phyloP scores from a whole-genome alignment of 345 rosid genomes.

The Rhodamnia rubescens region DNA sequence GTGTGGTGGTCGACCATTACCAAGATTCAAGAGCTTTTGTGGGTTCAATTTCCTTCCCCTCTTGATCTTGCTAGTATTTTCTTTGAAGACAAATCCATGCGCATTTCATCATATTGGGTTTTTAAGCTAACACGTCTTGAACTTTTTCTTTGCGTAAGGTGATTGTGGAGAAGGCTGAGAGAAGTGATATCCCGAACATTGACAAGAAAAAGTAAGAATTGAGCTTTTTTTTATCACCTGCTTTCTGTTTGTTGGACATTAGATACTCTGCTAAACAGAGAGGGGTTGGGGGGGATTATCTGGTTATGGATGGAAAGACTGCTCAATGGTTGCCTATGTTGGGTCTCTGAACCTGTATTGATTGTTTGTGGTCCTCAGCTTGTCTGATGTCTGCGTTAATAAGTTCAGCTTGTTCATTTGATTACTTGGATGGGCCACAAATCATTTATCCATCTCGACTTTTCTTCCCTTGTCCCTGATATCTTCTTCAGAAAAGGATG shows the following conservation, averaged over 20 bases:
- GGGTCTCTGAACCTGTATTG: not conserved
- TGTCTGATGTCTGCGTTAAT: not conserved
- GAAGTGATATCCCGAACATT: constrained; percentile 86
- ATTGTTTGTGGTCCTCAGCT: not conserved
- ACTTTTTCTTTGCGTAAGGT: constrained; percentile 28
- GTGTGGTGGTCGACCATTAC: not conserved
- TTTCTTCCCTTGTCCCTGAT: not conserved
- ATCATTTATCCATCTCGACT: not conserved
- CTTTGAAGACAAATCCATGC: not conserved
- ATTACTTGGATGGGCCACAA: not conserved
- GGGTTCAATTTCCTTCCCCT: not conserved
- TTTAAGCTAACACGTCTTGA: not conserved
- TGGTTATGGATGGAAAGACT: not conserved
- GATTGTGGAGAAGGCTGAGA: constrained; percentile 93
- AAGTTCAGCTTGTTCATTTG: not conserved
- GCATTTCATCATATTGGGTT: not conserved
- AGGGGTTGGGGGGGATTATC: not conserved
- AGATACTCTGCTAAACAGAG: not conserved
- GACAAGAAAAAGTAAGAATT: constrained; percentile 83
- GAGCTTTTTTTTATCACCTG: not conserved
- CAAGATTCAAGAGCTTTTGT: not conserved
- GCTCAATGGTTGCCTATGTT: not conserved
- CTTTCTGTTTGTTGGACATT: not conserved
- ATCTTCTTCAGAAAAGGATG: not conserved
- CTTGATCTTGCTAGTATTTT: not conserved